Conservation (phyloP, 352 stramenopile species). For the Pythium phragmitis region DNA sequence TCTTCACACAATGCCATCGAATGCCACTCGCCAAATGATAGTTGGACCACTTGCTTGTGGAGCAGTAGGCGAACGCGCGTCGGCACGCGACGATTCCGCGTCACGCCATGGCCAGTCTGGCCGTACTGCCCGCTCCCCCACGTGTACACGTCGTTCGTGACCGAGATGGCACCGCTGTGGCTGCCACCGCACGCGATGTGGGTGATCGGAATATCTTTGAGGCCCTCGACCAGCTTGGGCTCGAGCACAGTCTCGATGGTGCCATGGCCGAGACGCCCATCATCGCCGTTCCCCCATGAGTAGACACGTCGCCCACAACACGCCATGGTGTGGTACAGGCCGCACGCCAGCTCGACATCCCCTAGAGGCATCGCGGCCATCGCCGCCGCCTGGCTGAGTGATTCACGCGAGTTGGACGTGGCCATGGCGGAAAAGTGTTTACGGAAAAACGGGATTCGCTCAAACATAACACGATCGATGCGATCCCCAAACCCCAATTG, state of each 20-base stretch:
- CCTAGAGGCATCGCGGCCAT: conserved; percentile 16
- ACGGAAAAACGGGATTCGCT: conserved; percentile 52
- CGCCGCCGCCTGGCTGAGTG: conserved; percentile 6
- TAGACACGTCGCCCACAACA: conserved; percentile 43
- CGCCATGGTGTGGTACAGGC: conserved; percentile 61
- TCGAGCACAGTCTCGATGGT: conserved; percentile 42
- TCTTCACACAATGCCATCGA: conserved; percentile 63
- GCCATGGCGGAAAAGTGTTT: conserved; percentile 23
- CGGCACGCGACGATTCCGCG: conserved; percentile 38
- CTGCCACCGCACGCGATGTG: conserved; percentile 53
- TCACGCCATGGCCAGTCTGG: conserved; percentile 48
- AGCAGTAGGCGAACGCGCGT: conserved; percentile 45
- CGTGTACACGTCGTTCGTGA: conserved; percentile 47
- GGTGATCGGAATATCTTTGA: conserved; percentile 36
- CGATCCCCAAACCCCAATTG: conserved; percentile 62
- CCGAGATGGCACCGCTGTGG: conserved; percentile 52
- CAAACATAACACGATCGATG: conserved; percentile 43
- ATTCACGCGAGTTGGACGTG: conserved; percentile 10
- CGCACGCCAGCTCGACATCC: conserved; percentile 48
- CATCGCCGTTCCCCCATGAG: conserved; percentile 65
- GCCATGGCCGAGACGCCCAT: conserved; percentile 58
- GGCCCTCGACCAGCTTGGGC: conserved; percentile 35
- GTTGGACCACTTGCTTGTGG: conserved; percentile 41
- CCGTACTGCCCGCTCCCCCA: conserved; percentile 62
- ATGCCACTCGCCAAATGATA: conserved; percentile 72